These are phyloP conservation scores for Trichocladium antarcticum DNA, from an alignment of 495 filamentous ascomycete species.

Conservation along the genomic window DNA sequence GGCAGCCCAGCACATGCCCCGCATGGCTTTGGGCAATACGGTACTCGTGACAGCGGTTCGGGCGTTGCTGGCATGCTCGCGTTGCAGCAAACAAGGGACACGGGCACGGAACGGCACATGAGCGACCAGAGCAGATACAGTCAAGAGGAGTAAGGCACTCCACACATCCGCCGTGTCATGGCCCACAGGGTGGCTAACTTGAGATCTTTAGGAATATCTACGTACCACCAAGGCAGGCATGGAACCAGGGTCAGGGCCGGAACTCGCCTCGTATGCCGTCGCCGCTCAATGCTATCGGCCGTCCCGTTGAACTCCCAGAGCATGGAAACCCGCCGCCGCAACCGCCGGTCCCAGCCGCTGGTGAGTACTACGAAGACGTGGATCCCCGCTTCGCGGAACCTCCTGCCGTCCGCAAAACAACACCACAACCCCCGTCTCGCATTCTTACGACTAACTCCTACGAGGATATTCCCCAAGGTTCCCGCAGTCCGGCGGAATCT, in stretches of 20 bases:
- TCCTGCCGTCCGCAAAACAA: conserved; percentile 22
- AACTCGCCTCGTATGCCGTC: conserved; percentile 30
- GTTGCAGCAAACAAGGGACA: conserved; percentile 48
- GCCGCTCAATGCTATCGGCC: conserved; percentile 26
- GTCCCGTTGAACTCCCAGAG: conserved; percentile 33
- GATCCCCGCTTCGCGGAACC: conserved; percentile 67
- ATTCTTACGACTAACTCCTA: conserved; percentile 25
- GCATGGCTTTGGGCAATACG: conserved; percentile 37
- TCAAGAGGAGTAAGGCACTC: conserved; percentile 55
- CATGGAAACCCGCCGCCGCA: conserved; percentile 23
- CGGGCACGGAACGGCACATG: conserved; percentile 31
- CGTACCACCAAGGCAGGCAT: conserved; percentile 52
- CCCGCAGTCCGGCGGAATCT: conserved; percentile 63
- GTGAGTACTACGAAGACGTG: conserved; percentile 83
- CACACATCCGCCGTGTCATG: neutral
- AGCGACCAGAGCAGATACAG: conserved; percentile 61
- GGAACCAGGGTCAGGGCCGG: conserved; percentile 40
- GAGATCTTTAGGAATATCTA: conserved; percentile 38
- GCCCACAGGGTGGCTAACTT: neutral
- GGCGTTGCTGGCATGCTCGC: conserved; percentile 59
- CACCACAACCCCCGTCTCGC: conserved; percentile 14
- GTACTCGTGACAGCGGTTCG: conserved; percentile 52
- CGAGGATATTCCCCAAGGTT: conserved; percentile 53
- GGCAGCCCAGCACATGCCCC: conserved; percentile 40
- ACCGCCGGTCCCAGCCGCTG: conserved; percentile 26